These are phyloP conservation scores for Monosporozyma yasuniensis DNA, from an alignment of 805 yeast species.

Conservation along the genomic window DNA sequence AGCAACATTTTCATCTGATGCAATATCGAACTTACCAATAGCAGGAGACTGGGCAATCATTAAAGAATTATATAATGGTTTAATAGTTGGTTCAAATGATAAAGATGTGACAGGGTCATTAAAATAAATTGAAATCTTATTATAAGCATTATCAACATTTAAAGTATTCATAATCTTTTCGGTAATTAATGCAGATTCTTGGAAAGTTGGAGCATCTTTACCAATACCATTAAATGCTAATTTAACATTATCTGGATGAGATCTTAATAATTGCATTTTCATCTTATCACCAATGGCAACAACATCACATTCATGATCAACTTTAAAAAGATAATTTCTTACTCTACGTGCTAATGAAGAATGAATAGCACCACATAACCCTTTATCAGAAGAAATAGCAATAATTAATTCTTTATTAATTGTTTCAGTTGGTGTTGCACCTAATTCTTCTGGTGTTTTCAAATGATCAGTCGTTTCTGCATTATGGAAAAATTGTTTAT, in stretches of 20 bases:
- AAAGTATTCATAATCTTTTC: constrained; percentile 62
- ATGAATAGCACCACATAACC: constrained; percentile 97
- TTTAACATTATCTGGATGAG: constrained; percentile 57
- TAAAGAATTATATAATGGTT: constrained; percentile 57
- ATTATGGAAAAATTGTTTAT: constrained; percentile 65
- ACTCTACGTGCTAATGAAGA: constrained; percentile 88
- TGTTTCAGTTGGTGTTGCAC: neutral
- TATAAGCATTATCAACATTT: constrained; percentile 39
- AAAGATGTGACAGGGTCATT: constrained; percentile 84
- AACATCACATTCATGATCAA: constrained; percentile 58
- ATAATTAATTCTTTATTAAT: constrained; percentile 63
- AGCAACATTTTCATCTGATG: constrained; percentile 58
- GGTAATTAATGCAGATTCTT: constrained; percentile 80
- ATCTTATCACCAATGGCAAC: constrained; percentile 92
- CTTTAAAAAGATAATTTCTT: constrained; percentile 54
- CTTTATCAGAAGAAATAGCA: constrained; percentile 94
- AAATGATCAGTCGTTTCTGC: constrained; percentile 63
- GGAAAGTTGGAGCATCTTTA: constrained; percentile 91
- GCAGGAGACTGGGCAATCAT: constrained; percentile 80
- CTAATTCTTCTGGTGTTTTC: constrained; percentile 27
- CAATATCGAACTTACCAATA: constrained; percentile 72
- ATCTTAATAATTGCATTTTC: constrained; percentile 81
- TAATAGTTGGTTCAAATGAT: constrained; percentile 74
- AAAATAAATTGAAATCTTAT: constrained; percentile 71
- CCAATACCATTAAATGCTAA: constrained; percentile 86